Evolutionary conservation across 1,284 basidiomycete genomes (phyloP).

Genomic region (Sparassis latifolia): DNA sequence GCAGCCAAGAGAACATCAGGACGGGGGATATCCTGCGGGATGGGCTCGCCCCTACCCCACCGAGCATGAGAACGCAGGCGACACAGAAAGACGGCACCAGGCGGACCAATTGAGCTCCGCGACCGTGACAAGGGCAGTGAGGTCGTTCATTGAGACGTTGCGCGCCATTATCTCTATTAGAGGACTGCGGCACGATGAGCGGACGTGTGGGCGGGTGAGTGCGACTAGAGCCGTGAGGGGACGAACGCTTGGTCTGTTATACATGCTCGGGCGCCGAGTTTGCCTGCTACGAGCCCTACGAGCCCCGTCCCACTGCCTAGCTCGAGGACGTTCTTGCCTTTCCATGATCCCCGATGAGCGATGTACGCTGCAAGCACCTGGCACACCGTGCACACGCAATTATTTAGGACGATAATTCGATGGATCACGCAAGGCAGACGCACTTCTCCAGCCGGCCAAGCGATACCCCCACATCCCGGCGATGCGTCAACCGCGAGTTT

Average conservation of each 20-base stretch:
- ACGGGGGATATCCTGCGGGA: conserved; percentile 37
- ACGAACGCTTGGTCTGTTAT: conserved; percentile 90
- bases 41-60: conserved; percentile 45
- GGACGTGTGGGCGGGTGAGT: neutral
- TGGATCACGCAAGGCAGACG: conserved; percentile 14
- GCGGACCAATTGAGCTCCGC: conserved; percentile 76
- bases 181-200: conserved; percentile 38
- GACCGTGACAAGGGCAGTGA: conserved; percentile 46
- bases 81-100: conserved; percentile 4
- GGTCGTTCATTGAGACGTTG: conserved; percentile 63
- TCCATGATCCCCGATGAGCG: conserved; percentile 48
- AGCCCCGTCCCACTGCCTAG: conserved; percentile 89
- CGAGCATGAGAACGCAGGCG: conserved; percentile 6
- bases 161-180: conserved; percentile 69
- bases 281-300: conserved; percentile 78
- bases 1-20: conserved; percentile 77
- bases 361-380: conserved; percentile 78
- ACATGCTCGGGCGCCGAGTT: conserved; percentile 59
- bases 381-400: conserved; percentile 37
- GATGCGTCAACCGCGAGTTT: conserved; percentile 66
- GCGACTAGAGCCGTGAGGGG: conserved; percentile 8
- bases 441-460: conserved; percentile 92
- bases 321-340: conserved; percentile 64
- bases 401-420: conserved; percentile 47
- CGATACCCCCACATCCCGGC: conserved; percentile 86